Evolutionary conservation across 2,329 filamentous ascomycete species (phyloP).

Genomic region (Fusarium stilboides): DNA sequence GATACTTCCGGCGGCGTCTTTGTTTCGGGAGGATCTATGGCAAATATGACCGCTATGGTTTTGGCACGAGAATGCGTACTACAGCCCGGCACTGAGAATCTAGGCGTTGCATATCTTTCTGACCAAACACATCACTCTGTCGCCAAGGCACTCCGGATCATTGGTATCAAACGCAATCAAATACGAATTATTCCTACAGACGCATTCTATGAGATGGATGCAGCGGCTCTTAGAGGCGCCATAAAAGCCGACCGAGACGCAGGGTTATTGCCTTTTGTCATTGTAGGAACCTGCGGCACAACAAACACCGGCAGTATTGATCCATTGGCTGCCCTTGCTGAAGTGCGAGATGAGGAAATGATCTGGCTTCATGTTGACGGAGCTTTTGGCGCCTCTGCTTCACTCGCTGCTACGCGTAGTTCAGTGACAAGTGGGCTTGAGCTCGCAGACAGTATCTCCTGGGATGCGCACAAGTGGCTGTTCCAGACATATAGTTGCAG

Average conservation of each 20-base stretch:
- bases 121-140: conserved; percentile 28
- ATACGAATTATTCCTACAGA: conserved; percentile 7
- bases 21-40: conserved; percentile 26
- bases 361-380: conserved; percentile 31
- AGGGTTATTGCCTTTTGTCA: conserved; percentile 16
- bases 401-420: background rate
- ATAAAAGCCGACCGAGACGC: conserved; percentile 5
- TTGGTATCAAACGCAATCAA: conserved; percentile 1
- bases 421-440: background rate
- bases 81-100: background rate
- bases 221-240: background rate
- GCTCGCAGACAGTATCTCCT: conserved; percentile 26
- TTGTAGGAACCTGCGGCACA: conserved; percentile 16
- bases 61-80: conserved; percentile 15
- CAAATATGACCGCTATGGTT: conserved; percentile 29
- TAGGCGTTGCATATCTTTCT: conserved; percentile 16
- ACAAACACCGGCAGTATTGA: conserved; percentile 23
- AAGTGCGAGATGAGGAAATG: conserved; percentile 1
- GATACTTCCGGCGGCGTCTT: conserved; percentile 14
- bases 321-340: background rate
- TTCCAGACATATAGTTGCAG: conserved; percentile 30
- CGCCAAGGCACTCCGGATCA: conserved; percentile 11
- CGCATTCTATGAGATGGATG: background rate
- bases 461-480: conserved; percentile 27
- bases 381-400: conserved; percentile 23